Evolutionary conservation across 2,329 filamentous ascomycete species (phyloP).

Genomic region (Neopestalotiopsis clavispora): DNA sequence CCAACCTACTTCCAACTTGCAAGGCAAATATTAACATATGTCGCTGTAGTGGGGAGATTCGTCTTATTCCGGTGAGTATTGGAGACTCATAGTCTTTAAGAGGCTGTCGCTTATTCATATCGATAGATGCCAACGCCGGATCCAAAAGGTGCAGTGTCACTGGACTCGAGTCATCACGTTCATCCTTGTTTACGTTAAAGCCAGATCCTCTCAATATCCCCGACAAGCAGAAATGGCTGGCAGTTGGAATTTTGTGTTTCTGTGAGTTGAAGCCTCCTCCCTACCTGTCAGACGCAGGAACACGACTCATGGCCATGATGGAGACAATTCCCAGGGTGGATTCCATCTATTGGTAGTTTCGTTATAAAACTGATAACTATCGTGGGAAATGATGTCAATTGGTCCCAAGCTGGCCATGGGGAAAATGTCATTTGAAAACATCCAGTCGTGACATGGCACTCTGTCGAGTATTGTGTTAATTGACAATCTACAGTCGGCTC

Average conservation of each 20-base stretch:
- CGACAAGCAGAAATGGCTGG: slow-evolving; percentile 17
- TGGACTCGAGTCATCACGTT: background rate
- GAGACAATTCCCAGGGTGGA: too few species aligned
- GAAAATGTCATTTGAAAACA: too few species aligned
- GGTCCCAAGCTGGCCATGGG: too few species aligned
- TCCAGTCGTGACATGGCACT: too few species aligned
- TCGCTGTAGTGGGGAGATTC: slow-evolving; percentile 9
- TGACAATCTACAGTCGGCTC: slow-evolving; percentile 29
- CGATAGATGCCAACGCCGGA: slow-evolving; percentile 15
- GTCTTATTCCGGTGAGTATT: slow-evolving; percentile 16
- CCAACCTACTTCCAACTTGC: too few species aligned
- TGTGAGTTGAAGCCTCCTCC: background rate
- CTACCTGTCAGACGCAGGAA: background rate
- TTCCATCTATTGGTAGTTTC: too few species aligned
- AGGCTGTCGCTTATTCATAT: background rate
- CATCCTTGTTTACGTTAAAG: background rate
- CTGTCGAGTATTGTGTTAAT: background rate
- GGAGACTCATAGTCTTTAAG: background rate
- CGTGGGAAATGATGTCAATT: too few species aligned
- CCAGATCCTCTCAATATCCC: slow-evolving; percentile 17
- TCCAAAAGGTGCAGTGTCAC: slow-evolving; percentile 9
- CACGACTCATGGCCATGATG: background rate
- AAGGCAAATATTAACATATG: too few species aligned
- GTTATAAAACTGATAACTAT: too few species aligned
- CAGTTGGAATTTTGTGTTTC: slow-evolving; percentile 16